phyloP scores from a whole-genome alignment of 345 rosid species.

The Eucalyptus marginata region DNA sequence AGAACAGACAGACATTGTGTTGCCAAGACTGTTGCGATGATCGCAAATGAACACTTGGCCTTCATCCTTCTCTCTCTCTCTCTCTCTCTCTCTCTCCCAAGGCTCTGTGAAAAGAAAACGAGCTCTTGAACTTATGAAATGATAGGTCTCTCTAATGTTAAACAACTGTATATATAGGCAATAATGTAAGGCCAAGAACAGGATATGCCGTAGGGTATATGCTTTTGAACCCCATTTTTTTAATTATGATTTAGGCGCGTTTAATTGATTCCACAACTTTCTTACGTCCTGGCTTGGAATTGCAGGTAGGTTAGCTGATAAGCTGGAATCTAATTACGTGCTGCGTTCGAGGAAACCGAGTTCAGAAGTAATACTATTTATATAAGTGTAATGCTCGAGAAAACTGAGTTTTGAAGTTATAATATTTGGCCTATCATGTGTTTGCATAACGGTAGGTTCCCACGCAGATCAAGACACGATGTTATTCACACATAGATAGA shows the following conservation, averaged over 20 bases:
- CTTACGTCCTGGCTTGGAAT: background rate
- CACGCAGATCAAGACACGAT: fast-evolving
- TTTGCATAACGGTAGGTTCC: background rate
- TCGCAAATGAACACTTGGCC: constrained; percentile 8
- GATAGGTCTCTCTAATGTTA: background rate
- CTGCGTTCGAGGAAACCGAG: background rate
- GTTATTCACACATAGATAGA: background rate
- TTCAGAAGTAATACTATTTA: background rate
- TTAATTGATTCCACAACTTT: background rate
- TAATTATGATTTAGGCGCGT: background rate
- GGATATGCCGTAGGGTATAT: background rate
- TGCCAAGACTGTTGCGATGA: constrained; percentile 18
- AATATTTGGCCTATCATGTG: background rate
- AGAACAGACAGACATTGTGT: constrained; percentile 30
- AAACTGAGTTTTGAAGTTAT: background rate
- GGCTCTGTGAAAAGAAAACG: background rate
- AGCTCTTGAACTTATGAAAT: background rate
- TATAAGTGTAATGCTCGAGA: background rate
- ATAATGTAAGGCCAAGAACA: background rate
- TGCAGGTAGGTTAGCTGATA: background rate
- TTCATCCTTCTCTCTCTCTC: background rate
- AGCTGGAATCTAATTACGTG: background rate
- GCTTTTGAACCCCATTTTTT: background rate
- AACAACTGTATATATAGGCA: background rate
- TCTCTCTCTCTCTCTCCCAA: background rate